Evolutionary conservation across 176 grass and related monocot species (phyloP), one percentile per base, ranked within the genome.

Genomic region (Areca catechu): DNA sequence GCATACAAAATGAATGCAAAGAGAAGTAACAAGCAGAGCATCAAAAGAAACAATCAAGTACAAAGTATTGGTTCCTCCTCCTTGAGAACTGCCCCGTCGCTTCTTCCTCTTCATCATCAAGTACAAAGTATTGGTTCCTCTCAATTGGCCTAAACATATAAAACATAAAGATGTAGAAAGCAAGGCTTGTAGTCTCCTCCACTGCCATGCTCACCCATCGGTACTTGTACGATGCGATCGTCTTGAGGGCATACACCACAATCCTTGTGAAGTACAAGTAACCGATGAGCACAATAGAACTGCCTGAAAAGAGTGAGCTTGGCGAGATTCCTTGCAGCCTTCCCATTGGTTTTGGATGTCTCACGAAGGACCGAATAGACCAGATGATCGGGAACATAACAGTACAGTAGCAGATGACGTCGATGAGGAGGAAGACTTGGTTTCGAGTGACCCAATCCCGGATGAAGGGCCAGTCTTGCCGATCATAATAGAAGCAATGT

Each of bases 141-240:
- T 95, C 91, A 0, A 84, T 83, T 0, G 91, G 91, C 60, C 80
- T 89, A 71, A 95, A 95, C 91, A 79, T 95, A 58, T 90, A 90
- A 60, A 95, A 95, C 91, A 95, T 95, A 74, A 89, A 86, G 24
- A 86, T 50, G 52, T 90, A 95, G 67, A 95, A 95, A 61, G 91
- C 91, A 47, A 95, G 59, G 10, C 79, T 90, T 52, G 80, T 83
- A 20, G 74, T n/a, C 91, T n/a, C n/a, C n/a, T n/a, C n/a, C n/a
- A n/a, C n/a, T n/a, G n/a, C n/a, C n/a, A n/a, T n/a, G n/a, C n/a
- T 95, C 29, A 87, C 83, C 91, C 91, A 95, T 76, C 91, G 76
- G 63, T 86, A 90, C 71, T 95, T 95, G 82, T 95, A 95, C 60
- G 84, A 86, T 15, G 91, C 79, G 50, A 95, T 95, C 18, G 91